Evolutionary conservation across 306 rosid genomes (phyloP).

Genomic region (Crotalaria pallida): DNA sequence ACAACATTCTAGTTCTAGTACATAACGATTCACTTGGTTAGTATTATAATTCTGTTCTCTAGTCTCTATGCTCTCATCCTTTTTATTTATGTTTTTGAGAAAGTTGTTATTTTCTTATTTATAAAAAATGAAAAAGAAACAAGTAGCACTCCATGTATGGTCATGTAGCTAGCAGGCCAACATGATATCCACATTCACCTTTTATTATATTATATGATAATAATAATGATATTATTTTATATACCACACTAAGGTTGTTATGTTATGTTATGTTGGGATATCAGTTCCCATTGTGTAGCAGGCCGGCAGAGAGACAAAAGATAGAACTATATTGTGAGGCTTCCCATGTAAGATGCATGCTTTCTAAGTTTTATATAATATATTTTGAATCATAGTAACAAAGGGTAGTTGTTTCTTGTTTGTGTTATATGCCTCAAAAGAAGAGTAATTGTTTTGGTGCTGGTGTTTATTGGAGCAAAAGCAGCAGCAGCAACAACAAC

Average conservation of each 20-base stretch:
- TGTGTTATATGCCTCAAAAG: constrained; percentile 27
- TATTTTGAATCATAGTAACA: constrained; percentile 28
- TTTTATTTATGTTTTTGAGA: constrained; percentile 24
- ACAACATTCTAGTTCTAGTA: constrained; percentile 16
- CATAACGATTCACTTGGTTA: constrained; percentile 29
- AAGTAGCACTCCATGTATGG: constrained; percentile 2
- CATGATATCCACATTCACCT: constrained; percentile 7
- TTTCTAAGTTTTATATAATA: constrained; percentile 20
- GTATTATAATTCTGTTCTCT: constrained; percentile 37
- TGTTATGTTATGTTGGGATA: constrained; percentile 29
- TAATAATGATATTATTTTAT: constrained; percentile 21
- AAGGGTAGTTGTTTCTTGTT: background rate
- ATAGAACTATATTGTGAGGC: constrained; percentile 30
- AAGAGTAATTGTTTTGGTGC: constrained; percentile 15
- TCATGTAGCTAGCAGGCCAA: constrained; percentile 38
- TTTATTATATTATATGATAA: constrained; percentile 11
- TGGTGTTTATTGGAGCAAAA: constrained; percentile 11
- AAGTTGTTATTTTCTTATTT: constrained; percentile 26
- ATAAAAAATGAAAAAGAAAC: background rate
- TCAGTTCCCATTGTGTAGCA: constrained; percentile 21
- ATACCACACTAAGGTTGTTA: constrained; percentile 9
- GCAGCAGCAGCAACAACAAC: background rate
- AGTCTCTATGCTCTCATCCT: constrained; percentile 37
- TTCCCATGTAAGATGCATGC: constrained; percentile 25
- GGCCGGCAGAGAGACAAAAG: constrained; percentile 70